These are phyloP conservation scores for Annona squamosa DNA, from an alignment of 164 flowering plant genomes.

Conservation along the genomic window DNA sequence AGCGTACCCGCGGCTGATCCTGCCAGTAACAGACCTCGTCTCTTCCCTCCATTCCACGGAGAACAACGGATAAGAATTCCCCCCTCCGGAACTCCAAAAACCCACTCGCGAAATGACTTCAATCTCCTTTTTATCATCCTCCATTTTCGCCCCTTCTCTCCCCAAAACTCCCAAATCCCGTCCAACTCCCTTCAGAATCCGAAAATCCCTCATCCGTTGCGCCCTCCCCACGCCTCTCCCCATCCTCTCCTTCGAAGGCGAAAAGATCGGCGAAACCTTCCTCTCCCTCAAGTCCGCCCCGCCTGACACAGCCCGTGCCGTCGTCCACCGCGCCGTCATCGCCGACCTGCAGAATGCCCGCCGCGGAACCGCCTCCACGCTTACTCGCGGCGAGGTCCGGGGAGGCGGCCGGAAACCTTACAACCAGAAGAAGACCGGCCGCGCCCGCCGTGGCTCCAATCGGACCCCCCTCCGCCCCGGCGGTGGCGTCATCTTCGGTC, in stretches of 20 bases:
- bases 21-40: neutral
- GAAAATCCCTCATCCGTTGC: slow-evolving; percentile 23
- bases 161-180: slow-evolving; percentile 15
- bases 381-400: slow-evolving; percentile 80
- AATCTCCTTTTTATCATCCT: slow-evolving; percentile 12
- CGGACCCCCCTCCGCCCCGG: slow-evolving; percentile 94
- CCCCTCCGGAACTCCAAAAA: neutral
- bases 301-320: slow-evolving; percentile 81
- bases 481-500: slow-evolving; percentile 91
- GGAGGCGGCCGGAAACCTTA: slow-evolving; percentile 96
- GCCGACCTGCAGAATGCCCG: slow-evolving; percentile 76
- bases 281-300: slow-evolving; percentile 77
- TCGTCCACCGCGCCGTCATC: slow-evolving; percentile 83
- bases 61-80: neutral
- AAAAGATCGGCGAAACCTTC: slow-evolving; percentile 62
- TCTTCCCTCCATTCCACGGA: neutral
- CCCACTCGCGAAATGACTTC: neutral
- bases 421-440: slow-evolving; percentile 88
- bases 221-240: slow-evolving; percentile 56
- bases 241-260: slow-evolving; percentile 71
- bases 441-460: slow-evolving; percentile 77
- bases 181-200: slow-evolving; percentile 5
- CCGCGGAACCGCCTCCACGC: slow-evolving; percentile 93
- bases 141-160: slow-evolving; percentile 8
- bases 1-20: neutral